Percentiles rank a stretch among this genome's conserved stretches.
phyloP scores from a whole-genome alignment of 2,329 filamentous ascomycete genomes.

The Calonectria naviculata region DNA sequence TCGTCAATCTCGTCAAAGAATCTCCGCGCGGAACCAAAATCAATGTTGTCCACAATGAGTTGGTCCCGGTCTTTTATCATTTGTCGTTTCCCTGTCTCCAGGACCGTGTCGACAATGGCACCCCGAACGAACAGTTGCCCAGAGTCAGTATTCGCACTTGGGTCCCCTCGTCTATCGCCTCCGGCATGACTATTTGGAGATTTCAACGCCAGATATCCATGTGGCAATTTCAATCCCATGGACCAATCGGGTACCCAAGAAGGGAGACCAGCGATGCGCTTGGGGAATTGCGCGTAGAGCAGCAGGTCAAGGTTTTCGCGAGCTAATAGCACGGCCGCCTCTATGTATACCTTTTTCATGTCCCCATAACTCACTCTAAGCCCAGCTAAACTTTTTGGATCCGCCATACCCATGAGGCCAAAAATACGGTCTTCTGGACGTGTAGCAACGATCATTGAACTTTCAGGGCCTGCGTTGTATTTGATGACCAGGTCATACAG shows the following conservation, averaged over 20 bases:
- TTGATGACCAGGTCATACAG: slow-evolving; percentile 43
- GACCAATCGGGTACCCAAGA: slow-evolving; percentile 51
- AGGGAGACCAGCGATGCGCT: slow-evolving; percentile 34
- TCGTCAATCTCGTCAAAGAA: slow-evolving; percentile 42
- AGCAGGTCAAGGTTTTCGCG: slow-evolving; percentile 40
- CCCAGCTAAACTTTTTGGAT: neutral
- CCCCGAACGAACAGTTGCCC: slow-evolving; percentile 32
- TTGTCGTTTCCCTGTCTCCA: slow-evolving; percentile 28
- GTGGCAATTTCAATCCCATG: slow-evolving; percentile 39
- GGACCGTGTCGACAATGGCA: slow-evolving; percentile 35
- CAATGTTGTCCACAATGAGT: slow-evolving; percentile 20
- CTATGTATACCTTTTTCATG: slow-evolving; percentile 26
- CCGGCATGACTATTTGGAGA: slow-evolving; percentile 40
- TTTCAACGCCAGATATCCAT: slow-evolving; percentile 36
- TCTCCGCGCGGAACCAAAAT: slow-evolving; percentile 32
- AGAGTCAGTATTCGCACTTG: slow-evolving; percentile 12
- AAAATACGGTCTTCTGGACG: slow-evolving; percentile 46
- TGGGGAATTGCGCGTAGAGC: slow-evolving; percentile 43
- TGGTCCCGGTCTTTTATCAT: slow-evolving; percentile 8
- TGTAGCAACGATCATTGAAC: slow-evolving; percentile 39
- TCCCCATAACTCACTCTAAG: slow-evolving; percentile 25
- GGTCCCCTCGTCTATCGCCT: neutral
- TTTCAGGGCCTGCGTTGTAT: slow-evolving; percentile 42
- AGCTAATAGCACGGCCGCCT: slow-evolving; percentile 35
- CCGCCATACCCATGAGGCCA: slow-evolving; percentile 44